Base-by-base conservation (phyloP, 2,329 filamentous ascomycete genomes). In the Colletotrichum filicis region DNA sequence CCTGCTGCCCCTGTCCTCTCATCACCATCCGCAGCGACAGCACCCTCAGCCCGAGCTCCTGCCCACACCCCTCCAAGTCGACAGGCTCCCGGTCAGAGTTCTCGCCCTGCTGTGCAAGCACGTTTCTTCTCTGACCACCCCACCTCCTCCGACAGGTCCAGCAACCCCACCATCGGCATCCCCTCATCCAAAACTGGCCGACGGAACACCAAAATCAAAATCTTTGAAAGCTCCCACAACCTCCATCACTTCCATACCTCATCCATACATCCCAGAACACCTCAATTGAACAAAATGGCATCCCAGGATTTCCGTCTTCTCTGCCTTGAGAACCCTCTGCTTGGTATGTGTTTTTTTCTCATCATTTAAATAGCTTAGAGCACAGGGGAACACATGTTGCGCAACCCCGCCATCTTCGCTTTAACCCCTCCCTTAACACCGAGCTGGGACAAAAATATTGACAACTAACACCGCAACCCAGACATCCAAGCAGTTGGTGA, bases 311-410 rank as follows among this genome's bases (percentile, higher is more conserved):
- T 93, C 87, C 89, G 94, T 84, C 93, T 99, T 80, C 90, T 98
- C 81, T 97, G 93, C 85, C 87, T 99, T 80, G 97, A 98, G 92
- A 99, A 99, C 86, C 97, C 97, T 84, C 92, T 99, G 79, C 93
- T 99, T 80, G 96, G 94, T 95, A 87, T 78, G 89, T 85, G 22
- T 6, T 58, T 24, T 19, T 22, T 63, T 67, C 42, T 67, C 35
- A 32, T 24, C 24, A 11, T n/a, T 14, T 67, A 49, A 62, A 68
- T 0, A 42, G 76, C 49, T 37, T 66, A 11, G 57, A 64, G 12
- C 4, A 14, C 19, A 8, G 19, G 19, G 64, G 30, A 35, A 12
- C 26, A n/a, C 62, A 12, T 32, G 8, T 49, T 49, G 53, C 52
- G 62, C 56, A 62, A 30, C 24, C 58, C 62, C 26, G 26, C 56